These are phyloP conservation scores for Mucor piriformis DNA, from an alignment of 371 early-diverging fungal genomes.

Conservation along the genomic window DNA sequence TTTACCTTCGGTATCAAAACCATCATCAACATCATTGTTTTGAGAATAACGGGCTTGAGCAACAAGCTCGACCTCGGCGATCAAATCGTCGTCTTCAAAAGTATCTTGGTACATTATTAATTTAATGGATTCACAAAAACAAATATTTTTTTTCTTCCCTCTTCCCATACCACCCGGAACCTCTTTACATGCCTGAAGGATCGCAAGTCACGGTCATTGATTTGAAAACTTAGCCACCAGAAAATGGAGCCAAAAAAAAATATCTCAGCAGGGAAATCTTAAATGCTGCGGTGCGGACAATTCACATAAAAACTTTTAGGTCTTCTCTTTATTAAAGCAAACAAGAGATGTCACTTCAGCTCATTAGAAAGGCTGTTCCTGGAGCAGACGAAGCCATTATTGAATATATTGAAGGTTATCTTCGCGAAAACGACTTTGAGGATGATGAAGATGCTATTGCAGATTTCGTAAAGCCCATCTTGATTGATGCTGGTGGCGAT, in stretches of 20 bases:
- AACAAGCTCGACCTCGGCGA: slow-evolving; percentile 84
- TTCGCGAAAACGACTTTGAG: slow-evolving; percentile 70
- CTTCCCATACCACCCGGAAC: not conserved
- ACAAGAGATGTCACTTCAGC: slow-evolving; percentile 38
- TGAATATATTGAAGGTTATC: slow-evolving; percentile 83
- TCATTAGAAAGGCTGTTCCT: slow-evolving; percentile 69
- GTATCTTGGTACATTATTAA: slow-evolving; percentile 66
- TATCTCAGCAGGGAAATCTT: not conserved
- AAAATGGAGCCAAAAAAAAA: not conserved
- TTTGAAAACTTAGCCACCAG: slow-evolving; percentile 9
- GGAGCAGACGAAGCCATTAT: slow-evolving; percentile 77
- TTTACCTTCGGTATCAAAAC: slow-evolving; percentile 51
- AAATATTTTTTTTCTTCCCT: slow-evolving; percentile 3
- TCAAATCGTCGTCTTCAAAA: slow-evolving; percentile 81
- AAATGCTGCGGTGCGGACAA: not conserved
- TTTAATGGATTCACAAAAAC: slow-evolving; percentile 1
- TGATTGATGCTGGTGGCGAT: slow-evolving; percentile 77
- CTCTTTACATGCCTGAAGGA: not conserved
- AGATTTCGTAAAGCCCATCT: slow-evolving; percentile 87
- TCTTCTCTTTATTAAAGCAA: not conserved
- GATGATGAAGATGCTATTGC: slow-evolving; percentile 77
- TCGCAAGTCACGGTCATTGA: slow-evolving; percentile 13
- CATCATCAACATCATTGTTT: slow-evolving; percentile 60
- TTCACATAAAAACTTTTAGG: not conserved
- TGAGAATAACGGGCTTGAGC: slow-evolving; percentile 52